Conservation (phyloP, 2,329 filamentous ascomycete species). For the Aspergillus latus region DNA sequence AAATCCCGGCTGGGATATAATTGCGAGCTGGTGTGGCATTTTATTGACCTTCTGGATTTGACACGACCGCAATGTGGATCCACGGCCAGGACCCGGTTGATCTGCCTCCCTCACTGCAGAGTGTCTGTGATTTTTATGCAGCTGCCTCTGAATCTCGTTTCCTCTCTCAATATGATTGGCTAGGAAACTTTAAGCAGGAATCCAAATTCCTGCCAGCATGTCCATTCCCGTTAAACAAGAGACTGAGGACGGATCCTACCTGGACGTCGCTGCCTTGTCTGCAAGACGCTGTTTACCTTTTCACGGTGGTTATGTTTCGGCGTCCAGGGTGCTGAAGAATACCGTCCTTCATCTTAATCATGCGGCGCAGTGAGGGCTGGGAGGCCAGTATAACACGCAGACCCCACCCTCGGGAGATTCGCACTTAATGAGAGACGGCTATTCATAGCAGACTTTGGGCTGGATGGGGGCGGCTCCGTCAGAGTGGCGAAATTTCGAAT, state of each 20-base stretch:
- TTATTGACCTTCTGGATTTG: not conserved
- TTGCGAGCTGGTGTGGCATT: not conserved
- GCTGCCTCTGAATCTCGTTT: not conserved
- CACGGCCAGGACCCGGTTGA: not conserved
- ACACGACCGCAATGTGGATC: conserved; percentile 15
- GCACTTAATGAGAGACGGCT: not conserved
- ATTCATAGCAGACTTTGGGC: not conserved
- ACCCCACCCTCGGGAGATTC: conserved; percentile 1
- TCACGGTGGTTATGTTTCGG: not conserved
- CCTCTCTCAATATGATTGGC: conserved; percentile 3
- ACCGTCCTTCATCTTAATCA: not conserved
- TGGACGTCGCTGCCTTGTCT: not conserved
- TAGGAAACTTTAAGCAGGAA: conserved; percentile 1
- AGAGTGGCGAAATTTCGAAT: conserved; percentile 3
- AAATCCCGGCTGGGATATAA: not conserved
- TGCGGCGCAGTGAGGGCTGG: not conserved
- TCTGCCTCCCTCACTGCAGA: conserved; percentile 4
- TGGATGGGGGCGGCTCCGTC: not conserved
- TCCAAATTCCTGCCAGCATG: conserved; percentile 4
- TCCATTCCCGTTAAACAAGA: not conserved
- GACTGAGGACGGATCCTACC: not conserved
- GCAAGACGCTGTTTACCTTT: not conserved
- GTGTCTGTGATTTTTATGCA: conserved; percentile 1
- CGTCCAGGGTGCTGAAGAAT: not conserved
- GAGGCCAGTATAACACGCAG: not conserved